A percentile compares a stretch with the other conserved stretches of the same genome.
phyloP scores from a whole-genome alignment of 441 rosid species.

The Cnidoscolus chayamansa region DNA sequence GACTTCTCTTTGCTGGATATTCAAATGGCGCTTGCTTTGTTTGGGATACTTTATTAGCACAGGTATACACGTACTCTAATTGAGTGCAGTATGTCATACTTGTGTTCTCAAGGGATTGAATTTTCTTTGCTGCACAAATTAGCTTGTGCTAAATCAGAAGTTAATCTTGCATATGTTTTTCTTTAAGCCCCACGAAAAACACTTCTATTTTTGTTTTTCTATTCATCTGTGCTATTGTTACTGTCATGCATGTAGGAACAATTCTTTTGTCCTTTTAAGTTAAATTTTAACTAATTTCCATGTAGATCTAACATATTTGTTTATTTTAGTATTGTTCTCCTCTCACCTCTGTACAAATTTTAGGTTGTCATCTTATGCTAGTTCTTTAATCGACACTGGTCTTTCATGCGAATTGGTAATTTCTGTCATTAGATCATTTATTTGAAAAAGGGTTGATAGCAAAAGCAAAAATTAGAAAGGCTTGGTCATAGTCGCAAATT shows the following conservation, averaged over 20 bases:
- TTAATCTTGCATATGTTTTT: neutral
- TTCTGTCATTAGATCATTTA: neutral
- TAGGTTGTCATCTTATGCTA: neutral
- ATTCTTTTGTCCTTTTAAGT: neutral
- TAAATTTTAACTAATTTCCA: neutral
- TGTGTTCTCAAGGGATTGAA: neutral
- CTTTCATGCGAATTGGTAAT: neutral
- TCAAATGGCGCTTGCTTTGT: conserved; percentile 73
- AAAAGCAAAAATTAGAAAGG: too few species aligned
- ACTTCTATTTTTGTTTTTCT: conserved; percentile 1
- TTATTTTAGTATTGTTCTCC: neutral
- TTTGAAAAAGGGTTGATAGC: too few species aligned
- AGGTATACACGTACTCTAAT: conserved; percentile 38
- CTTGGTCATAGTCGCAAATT: too few species aligned
- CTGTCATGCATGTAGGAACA: neutral
- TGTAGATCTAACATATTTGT: neutral
- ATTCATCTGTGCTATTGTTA: neutral
- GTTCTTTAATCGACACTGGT: neutral
- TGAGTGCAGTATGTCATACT: neutral
- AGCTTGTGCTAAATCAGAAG: neutral
- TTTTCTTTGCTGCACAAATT: neutral
- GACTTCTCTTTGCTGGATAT: conserved; percentile 89
- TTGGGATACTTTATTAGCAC: conserved; percentile 91
- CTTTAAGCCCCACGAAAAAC: neutral
- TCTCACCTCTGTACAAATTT: neutral